Conservation (phyloP, 305 asterid genomes). For the Andrographis paniculata region DNA sequence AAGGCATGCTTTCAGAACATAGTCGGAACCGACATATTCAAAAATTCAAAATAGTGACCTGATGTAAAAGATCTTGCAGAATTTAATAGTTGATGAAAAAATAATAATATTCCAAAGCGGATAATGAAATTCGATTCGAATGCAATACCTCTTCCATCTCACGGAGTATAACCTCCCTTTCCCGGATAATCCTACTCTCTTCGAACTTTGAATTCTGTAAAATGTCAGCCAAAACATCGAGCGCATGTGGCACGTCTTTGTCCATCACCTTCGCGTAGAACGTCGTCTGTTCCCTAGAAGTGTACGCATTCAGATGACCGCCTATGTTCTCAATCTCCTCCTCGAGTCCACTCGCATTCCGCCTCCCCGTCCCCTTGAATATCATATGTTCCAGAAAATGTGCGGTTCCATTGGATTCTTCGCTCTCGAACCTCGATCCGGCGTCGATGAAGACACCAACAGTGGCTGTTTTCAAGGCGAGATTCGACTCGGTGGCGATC, state of each 20-base stretch:
- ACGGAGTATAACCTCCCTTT: conserved; percentile 72
- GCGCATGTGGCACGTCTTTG: conserved; percentile 40
- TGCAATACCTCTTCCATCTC: conserved; percentile 86
- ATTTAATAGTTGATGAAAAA: too few species aligned
- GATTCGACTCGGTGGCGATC: conserved; percentile 66
- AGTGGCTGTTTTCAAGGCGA: conserved; percentile 52
- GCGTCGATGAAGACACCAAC: conserved; percentile 84
- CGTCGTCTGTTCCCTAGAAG: conserved; percentile 74
- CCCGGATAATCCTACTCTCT: conserved; percentile 46
- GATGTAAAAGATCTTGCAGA: too few species aligned
- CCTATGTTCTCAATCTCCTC: conserved; percentile 93
- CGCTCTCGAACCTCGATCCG: conserved; percentile 74
- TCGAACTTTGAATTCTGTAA: conserved; percentile 72
- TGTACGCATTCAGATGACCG: conserved; percentile 79
- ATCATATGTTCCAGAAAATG: conserved; percentile 86
- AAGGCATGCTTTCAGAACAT: conserved; percentile 12
- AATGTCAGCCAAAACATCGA: conserved; percentile 68
- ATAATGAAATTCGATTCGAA: not conserved
- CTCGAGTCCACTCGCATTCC: conserved; percentile 52
- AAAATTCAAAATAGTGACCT: too few species aligned
- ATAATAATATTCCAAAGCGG: too few species aligned
- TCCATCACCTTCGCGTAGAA: conserved; percentile 64
- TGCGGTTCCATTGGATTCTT: conserved; percentile 64
- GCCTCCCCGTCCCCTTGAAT: conserved; percentile 63
- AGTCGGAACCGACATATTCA: too few species aligned